Percentiles rank a stretch among this genome's conserved stretches.
These are phyloP conservation scores for Lathyrus sativus DNA, from an alignment of 306 rosid genomes.

Conservation along the genomic window DNA sequence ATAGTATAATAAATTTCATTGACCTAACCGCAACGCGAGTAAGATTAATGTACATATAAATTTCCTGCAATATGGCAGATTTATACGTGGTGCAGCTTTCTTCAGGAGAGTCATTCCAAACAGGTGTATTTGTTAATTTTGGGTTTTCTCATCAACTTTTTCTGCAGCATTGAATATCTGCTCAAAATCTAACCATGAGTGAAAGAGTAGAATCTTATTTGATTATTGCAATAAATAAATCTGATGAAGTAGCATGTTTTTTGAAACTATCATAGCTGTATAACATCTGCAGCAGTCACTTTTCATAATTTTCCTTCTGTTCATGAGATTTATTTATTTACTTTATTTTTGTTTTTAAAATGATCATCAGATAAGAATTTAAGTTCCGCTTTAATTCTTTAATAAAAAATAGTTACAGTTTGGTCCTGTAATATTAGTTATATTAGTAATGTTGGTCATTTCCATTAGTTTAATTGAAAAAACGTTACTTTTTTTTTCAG, in stretches of 20 bases:
- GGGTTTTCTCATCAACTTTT: conserved; percentile 24
- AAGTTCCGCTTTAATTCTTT: too few species aligned
- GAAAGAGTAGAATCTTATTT: conserved; percentile 2
- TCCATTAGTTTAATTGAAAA: too few species aligned
- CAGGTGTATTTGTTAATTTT: conserved; percentile 18
- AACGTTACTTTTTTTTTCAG: too few species aligned
- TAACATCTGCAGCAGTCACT: not conserved
- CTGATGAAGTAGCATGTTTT: not conserved
- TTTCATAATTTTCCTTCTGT: not conserved
- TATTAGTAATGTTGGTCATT: too few species aligned
- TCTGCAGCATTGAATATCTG: conserved; percentile 15
- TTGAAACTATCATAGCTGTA: not conserved
- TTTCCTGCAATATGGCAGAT: not conserved
- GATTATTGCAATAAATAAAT: not conserved
- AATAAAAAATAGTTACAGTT: too few species aligned
- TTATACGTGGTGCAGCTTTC: conserved; percentile 18
- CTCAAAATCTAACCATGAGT: conserved; percentile 18
- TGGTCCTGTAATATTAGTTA: too few species aligned
- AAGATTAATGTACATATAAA: conserved; percentile 1
- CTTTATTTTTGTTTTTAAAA: too few species aligned
- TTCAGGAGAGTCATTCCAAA: conserved; percentile 7
- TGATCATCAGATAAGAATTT: too few species aligned
- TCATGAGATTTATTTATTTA: not conserved
- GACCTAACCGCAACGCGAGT: not conserved
- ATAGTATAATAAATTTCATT: not conserved